These are phyloP conservation scores for Lactarius akahatsu DNA, from an alignment of 768 basidiomycete species.

Conservation along the genomic window DNA sequence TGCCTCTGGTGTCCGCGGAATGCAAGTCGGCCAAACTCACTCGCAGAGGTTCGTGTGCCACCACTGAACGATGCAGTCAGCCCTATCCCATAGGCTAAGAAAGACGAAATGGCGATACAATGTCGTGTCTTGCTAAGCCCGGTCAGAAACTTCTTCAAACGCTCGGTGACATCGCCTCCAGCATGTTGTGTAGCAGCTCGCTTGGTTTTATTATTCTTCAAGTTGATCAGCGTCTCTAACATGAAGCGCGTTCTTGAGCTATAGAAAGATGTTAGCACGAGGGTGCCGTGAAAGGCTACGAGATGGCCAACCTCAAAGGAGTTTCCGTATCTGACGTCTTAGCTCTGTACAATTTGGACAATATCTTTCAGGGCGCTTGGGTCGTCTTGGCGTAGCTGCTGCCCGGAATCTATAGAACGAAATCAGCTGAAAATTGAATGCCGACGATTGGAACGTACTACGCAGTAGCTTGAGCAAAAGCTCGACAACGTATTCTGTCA, in stretches of 20 bases:
- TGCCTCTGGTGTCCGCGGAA: constrained; percentile 80
- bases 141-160: constrained; percentile 86
- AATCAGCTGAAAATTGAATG: not conserved
- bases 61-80: constrained; percentile 48
- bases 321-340: constrained; percentile 57
- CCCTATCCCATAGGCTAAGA: constrained; percentile 3
- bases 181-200: constrained; percentile 61
- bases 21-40: constrained; percentile 84
- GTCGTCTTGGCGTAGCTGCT: constrained; percentile 88
- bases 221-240: constrained; percentile 88
- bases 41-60: constrained; percentile 82
- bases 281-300: not conserved
- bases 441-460: constrained; percentile 47
- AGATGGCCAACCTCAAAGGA: constrained; percentile 48
- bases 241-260: constrained; percentile 94
- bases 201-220: constrained; percentile 89
- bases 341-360: constrained; percentile 71
- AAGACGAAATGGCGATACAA: constrained; percentile 42
- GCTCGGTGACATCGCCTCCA: constrained; percentile 71
- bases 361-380: constrained; percentile 92
- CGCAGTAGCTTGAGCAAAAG: constrained; percentile 80
- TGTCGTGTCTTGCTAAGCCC: constrained; percentile 75
- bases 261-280: constrained; percentile 10
- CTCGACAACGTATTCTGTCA: constrained; percentile 83
- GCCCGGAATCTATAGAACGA: constrained; percentile 70